A percentile compares a stretch with the other conserved stretches of the same genome.
Conservation (phyloP, 2,329 filamentous ascomycete genomes). For the Fusarium sterilihyphosum region DNA sequence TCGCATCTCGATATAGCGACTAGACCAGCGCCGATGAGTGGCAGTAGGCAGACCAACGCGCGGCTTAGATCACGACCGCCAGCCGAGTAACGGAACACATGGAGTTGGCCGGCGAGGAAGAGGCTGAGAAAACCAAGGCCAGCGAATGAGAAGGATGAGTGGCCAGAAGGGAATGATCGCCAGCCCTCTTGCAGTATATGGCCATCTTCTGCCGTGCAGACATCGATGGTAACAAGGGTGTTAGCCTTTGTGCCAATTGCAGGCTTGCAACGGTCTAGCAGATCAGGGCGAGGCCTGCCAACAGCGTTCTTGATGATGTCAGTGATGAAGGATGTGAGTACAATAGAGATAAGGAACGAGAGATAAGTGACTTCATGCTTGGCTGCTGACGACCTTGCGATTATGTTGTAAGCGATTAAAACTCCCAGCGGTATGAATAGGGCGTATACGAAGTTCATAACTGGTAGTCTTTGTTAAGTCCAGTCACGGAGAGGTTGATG, state of each 20-base stretch:
- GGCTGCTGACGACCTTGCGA: slow-evolving; percentile 71
- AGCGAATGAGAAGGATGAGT: slow-evolving; percentile 81
- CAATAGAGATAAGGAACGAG: slow-evolving; percentile 79
- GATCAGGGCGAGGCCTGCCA: slow-evolving; percentile 73
- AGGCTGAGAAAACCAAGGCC: slow-evolving; percentile 79
- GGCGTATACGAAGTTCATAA: slow-evolving; percentile 82
- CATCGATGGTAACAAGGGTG: slow-evolving; percentile 69
- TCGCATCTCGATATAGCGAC: slow-evolving; percentile 76
- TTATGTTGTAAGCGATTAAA: slow-evolving; percentile 72
- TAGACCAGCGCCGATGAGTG: slow-evolving; percentile 70
- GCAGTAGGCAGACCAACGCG: slow-evolving; percentile 66
- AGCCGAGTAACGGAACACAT: slow-evolving; percentile 60
- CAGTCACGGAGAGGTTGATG: background rate
- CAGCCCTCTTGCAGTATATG: slow-evolving; percentile 83
- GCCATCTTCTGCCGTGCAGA: slow-evolving; percentile 77
- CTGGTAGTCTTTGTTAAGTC: slow-evolving; percentile 47
- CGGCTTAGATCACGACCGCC: slow-evolving; percentile 63
- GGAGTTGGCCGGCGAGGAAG: slow-evolving; percentile 74
- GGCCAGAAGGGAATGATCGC: slow-evolving; percentile 84
- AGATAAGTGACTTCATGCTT: slow-evolving; percentile 89
- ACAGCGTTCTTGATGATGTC: slow-evolving; percentile 92
- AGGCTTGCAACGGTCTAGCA: slow-evolving; percentile 83
- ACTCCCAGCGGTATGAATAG: slow-evolving; percentile 74
- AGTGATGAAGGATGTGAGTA: slow-evolving; percentile 84
- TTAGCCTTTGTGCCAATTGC: slow-evolving; percentile 56